phyloP scores from a whole-genome alignment of 2,329 filamentous ascomycete species.

The Trichoderma arundinaceum region DNA sequence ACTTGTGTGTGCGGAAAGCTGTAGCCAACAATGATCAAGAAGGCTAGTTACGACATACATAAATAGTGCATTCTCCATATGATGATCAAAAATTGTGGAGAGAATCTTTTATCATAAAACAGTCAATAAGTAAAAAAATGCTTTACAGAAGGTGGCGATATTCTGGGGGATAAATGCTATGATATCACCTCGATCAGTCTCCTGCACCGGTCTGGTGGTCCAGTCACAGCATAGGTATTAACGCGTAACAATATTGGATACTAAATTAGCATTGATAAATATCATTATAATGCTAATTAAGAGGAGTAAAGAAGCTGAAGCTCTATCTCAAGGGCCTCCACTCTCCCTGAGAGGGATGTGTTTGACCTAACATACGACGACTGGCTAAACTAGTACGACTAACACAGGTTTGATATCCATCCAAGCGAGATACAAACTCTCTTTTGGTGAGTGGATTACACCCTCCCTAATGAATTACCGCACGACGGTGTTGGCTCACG shows the following conservation, averaged over 20 bases:
- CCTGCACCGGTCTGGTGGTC: too few species aligned
- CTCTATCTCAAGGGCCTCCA: not conserved
- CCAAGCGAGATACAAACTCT: not conserved
- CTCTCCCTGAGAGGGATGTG: not conserved
- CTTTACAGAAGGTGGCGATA: too few species aligned
- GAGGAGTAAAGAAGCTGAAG: not conserved
- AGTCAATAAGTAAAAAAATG: too few species aligned
- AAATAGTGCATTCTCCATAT: not conserved
- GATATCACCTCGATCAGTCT: too few species aligned
- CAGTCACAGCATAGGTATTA: too few species aligned
- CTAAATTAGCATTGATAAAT: not conserved
- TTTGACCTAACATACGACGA: not conserved
- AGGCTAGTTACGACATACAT: not conserved
- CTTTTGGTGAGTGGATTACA: not conserved
- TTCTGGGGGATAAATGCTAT: too few species aligned
- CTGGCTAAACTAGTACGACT: not conserved
- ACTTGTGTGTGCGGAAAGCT: not conserved
- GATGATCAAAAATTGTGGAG: too few species aligned
- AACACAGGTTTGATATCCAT: not conserved
- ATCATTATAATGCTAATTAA: too few species aligned
- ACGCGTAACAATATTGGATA: not conserved
- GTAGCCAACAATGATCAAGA: not conserved
- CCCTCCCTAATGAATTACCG: not conserved
- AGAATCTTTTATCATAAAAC: too few species aligned
- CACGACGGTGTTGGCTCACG: not conserved